A percentile compares a stretch with the other conserved stretches of the same genome.
Evolutionary conservation across 1,284 basidiomycete genomes (phyloP).

Genomic region (Malassezia japonica): DNA sequence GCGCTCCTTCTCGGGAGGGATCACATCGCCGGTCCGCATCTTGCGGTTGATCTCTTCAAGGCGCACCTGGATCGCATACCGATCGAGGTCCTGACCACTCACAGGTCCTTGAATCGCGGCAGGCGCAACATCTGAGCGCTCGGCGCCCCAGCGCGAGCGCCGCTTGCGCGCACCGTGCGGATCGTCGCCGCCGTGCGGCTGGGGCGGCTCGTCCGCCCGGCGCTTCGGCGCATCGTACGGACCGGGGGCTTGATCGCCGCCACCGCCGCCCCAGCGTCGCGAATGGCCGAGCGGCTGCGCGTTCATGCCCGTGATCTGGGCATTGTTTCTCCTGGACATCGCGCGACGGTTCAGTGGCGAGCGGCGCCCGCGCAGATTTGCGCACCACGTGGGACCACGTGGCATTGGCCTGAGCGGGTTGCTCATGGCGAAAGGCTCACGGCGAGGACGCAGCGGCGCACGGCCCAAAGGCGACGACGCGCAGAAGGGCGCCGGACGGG

Average conservation of each 20-base stretch:
- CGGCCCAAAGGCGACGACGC: neutral
- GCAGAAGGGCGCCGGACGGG: no score
- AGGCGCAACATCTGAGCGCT: conserved; percentile 28
- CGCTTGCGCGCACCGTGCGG: conserved; percentile 36
- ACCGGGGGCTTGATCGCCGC: neutral
- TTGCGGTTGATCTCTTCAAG: conserved; percentile 96
- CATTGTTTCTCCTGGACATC: conserved; percentile 46
- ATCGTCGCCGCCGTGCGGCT: neutral
- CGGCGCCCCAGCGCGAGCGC: conserved; percentile 42
- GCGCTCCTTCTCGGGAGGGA: conserved; percentile 87
- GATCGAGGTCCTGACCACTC: conserved; percentile 37
- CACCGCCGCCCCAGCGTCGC: conserved; percentile 36
- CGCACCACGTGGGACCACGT: conserved; percentile 9
- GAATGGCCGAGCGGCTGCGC: conserved; percentile 34
- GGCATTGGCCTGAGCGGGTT: neutral
- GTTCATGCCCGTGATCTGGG: conserved; percentile 45
- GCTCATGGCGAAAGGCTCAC: conserved; percentile 3
- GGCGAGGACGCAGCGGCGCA: neutral
- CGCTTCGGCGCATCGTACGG: neutral
- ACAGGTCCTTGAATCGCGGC: conserved; percentile 41
- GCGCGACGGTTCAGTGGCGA: neutral
- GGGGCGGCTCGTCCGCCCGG: neutral
- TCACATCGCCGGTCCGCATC: conserved; percentile 80
- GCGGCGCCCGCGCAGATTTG: neutral
- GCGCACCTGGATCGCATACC: conserved; percentile 51